Conservation (phyloP, 345 rosid genomes). For the Boechera retrofracta region DNA sequence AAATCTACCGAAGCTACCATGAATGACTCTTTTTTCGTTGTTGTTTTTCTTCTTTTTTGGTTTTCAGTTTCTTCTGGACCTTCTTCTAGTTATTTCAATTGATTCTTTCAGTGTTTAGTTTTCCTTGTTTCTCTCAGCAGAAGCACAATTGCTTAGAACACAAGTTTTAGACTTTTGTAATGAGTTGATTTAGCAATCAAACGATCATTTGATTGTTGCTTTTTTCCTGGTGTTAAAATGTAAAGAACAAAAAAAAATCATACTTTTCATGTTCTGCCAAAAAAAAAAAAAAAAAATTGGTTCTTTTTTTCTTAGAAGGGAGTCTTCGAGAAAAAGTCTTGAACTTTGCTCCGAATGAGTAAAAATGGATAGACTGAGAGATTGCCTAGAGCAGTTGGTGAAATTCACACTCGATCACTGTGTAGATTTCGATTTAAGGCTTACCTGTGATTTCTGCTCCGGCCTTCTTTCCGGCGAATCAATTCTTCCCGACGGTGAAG, state of each 20-base stretch:
- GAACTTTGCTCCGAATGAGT: not conserved
- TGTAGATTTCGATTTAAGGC: conserved; percentile 45
- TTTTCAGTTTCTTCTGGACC: not conserved
- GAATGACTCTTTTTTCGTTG: not conserved
- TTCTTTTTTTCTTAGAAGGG: not conserved
- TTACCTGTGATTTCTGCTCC: conserved; percentile 55
- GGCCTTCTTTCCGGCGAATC: conserved; percentile 46
- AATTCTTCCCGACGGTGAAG: conserved; percentile 25
- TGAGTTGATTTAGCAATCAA: not conserved
- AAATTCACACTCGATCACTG: conserved; percentile 51
- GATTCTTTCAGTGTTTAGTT: not conserved
- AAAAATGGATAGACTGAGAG: conserved; percentile 47
- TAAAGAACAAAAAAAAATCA: not conserved
- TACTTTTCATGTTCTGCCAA: not conserved
- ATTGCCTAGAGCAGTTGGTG: conserved; percentile 51
- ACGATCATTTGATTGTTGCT: not conserved
- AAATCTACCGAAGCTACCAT: conserved; percentile 42
- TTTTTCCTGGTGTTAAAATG: not conserved
- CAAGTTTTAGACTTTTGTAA: not conserved
- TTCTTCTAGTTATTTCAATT: not conserved
- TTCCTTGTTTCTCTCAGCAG: not conserved
- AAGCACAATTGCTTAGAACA: not conserved
- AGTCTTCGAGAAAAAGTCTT: not conserved
- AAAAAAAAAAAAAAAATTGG: not conserved
- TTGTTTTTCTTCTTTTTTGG: not conserved